Evolutionary conservation across 352 stramenopile species (phyloP), one percentile per base, ranked within the genome.

Genomic region (Pythium pectinolyticum): DNA sequence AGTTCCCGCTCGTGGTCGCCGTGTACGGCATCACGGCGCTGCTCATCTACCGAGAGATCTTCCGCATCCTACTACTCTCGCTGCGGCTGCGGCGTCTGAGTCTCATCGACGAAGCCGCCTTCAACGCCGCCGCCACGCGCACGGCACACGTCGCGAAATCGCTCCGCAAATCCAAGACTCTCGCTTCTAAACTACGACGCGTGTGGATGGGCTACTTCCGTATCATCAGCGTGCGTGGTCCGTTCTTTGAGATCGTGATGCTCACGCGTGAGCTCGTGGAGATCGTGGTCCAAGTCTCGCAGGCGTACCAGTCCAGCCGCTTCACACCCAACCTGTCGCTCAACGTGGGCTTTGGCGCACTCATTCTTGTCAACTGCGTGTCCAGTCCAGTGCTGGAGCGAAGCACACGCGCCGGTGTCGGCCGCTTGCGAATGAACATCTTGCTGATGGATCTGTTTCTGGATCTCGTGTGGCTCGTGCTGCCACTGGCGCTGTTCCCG

Each of bases 341-440:
- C n/a, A 73, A 69, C 49, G 9, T 53, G 2, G 46, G 22, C 12
- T 73, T 48, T 22, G 54, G 31, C 1, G 41, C 31, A 12, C 48
- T 73, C n/a, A 66, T 69, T 30, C 39, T 57, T 5, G 20, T 55
- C 59, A 73, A 69, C 49, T 73, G 66, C 54, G 40, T 56, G 45
- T 69, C 66, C 34, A 62, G 43, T 12, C 55, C 48, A 12, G 14
- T 65, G 0, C 32, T 64, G 1, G 56, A 57, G 14, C 28, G 30
- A 2, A 11, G 58, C 17, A 20, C 15, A 30, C 41, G 32, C 11
- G 20, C 48, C 1, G 20, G 14, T 2, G 14, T 19, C 17, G 57
- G 56, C 15, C 28, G 39, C 22, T 30, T 51, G 0, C 55, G 67
- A 3, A 48, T 63, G 22, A 41, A 46, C 14, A 50, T 70, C 24